Base-by-base conservation (phyloP, 208 protist genomes). In the Leishmania tropica region DNA sequence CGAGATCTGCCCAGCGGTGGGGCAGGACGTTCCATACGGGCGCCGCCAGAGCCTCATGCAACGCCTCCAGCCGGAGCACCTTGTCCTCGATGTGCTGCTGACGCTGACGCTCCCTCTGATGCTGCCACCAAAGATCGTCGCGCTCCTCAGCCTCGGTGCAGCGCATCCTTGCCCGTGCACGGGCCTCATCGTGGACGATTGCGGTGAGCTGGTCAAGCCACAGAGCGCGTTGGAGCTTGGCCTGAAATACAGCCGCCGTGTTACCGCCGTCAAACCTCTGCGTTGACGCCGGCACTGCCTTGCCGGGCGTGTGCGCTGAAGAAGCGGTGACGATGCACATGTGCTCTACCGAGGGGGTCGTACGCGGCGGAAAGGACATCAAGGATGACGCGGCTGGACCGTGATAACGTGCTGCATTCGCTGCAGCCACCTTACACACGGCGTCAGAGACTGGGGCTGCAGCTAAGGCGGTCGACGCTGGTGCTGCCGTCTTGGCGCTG, bases 121-220 rank as follows among this genome's bases (percentile, higher is more conserved):
- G 76, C 11, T 74, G 62, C 79, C 77, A 81, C 81, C 85, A 85
- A 51, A 88, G 47, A 6, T 65, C 68, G 48, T 79, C 80, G 40
- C 62, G 81, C 48, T 37, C 68, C n/a, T 85, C 82, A 6, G 82
- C 77, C 53, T 85, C 82, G 35, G 4, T 56, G 73, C 82, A 85
- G 40, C 82, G 82, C 78, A 65, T 70, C 45, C 42, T 58, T 10
- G 82, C 76, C 2, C 82, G 71, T 40, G 60, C 47, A 28, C 67
- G 68, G 11, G 77, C 42, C 64, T 85, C 82, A 6, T 47, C 67
- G 28, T 81, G 58, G 28, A 8, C 35, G 65, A 80, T 65, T 24
- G 64, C 62, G 45, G 74, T 79, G 40, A 68, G 54, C 65, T 82
- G 72, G 53, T 85, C 82, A 58, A 85, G 74, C 64, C 77, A 79